Conservation (phyloP, 2,329 filamentous ascomycete species). For the Elsinoe fawcettii region DNA sequence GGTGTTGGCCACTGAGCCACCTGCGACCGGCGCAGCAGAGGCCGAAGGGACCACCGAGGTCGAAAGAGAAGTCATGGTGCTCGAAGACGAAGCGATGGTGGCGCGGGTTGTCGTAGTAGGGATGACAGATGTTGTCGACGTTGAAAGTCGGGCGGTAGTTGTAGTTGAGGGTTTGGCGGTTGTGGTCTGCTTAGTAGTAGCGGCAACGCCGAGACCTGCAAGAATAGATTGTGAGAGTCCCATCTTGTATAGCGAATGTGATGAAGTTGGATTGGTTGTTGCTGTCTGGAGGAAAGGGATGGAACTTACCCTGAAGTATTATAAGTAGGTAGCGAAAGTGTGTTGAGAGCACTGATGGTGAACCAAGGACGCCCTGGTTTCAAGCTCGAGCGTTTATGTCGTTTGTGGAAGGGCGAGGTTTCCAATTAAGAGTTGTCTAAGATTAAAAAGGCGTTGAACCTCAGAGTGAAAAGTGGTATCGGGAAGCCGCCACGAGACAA, state of each 20-base stretch:
- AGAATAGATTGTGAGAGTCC: slow-evolving; percentile 7
- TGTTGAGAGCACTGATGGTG: neutral
- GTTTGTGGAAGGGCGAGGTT: slow-evolving; percentile 2
- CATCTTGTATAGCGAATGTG: slow-evolving; percentile 2
- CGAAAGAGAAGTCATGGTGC: neutral
- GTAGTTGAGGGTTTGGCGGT: neutral
- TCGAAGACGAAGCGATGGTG: neutral
- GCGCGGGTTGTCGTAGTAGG: neutral
- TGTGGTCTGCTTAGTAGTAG: neutral
- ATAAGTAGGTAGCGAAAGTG: slow-evolving; percentile 7
- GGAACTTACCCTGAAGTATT: slow-evolving; percentile 12
- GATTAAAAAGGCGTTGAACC: slow-evolving; percentile 10
- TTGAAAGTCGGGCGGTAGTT: neutral
- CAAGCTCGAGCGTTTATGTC: slow-evolving; percentile 1
- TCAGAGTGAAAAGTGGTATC: slow-evolving; percentile 11
- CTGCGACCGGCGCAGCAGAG: slow-evolving; percentile 13
- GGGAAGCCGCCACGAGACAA: slow-evolving; percentile 6
- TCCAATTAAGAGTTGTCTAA: slow-evolving; percentile 8
- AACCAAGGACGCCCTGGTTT: slow-evolving; percentile 8
- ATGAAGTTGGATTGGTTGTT: slow-evolving; percentile 2
- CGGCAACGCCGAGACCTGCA: slow-evolving; percentile 9
- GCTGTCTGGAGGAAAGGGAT: neutral
- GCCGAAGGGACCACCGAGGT: neutral
- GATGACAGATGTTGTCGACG: neutral
- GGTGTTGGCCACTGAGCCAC: slow-evolving; percentile 31